Evolutionary conservation across 225 moss, liverwort and hornwort species (phyloP).

Genomic region (Bryum argenteum): DNA sequence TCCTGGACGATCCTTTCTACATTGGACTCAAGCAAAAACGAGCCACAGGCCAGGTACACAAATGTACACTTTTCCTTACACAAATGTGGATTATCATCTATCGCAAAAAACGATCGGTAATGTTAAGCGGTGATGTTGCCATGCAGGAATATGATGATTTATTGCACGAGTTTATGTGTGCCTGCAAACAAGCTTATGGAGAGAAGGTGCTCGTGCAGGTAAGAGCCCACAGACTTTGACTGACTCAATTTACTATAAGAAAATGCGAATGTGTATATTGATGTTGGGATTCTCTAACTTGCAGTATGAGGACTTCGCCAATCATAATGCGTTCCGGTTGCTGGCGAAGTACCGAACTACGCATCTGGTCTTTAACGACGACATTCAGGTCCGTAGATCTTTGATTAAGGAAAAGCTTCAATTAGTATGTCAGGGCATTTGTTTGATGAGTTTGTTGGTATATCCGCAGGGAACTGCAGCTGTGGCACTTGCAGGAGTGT

Average conservation of each 20-base stretch:
- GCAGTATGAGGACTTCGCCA: slow-evolving; percentile 85
- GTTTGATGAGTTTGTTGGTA: background rate
- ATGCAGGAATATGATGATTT: slow-evolving; percentile 80
- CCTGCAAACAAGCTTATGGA: slow-evolving; percentile 60
- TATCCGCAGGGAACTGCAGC: slow-evolving; percentile 72
- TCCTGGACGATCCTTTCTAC: slow-evolving; percentile 79
- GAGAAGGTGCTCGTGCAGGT: slow-evolving; percentile 78
- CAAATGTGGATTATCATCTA: background rate
- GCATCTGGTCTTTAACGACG: slow-evolving; percentile 85
- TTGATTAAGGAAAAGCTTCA: background rate
- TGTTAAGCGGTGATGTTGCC: background rate
- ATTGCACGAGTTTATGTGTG: slow-evolving; percentile 81
- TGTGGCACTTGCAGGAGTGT: slow-evolving; percentile 78
- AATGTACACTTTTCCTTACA: background rate
- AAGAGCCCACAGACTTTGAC: background rate
- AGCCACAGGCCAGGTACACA: slow-evolving; percentile 61
- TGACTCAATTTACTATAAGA: background rate
- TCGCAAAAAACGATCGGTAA: background rate
- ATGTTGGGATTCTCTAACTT: background rate
- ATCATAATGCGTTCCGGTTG: slow-evolving; percentile 78
- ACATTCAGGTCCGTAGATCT: slow-evolving; percentile 71
- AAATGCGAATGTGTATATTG: background rate
- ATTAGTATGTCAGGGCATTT: no score
- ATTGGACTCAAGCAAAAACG: slow-evolving; percentile 74
- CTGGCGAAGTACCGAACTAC: slow-evolving; percentile 59